Conservation (phyloP, 2,329 filamentous ascomycete species). For the Ophiocordyceps camponoti-saundersi region DNA sequence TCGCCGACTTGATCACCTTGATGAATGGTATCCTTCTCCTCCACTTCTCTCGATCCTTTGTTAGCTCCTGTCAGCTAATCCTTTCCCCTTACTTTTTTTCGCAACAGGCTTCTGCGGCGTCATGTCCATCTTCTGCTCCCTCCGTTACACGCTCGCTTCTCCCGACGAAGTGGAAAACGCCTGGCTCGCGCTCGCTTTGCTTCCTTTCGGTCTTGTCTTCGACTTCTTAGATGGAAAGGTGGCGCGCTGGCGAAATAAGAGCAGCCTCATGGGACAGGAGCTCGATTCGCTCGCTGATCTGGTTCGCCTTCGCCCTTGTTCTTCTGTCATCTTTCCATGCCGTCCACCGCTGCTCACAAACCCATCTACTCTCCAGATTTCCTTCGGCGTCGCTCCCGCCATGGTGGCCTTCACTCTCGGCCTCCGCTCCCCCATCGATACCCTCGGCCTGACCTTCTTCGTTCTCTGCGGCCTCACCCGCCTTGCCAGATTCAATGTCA, state of each 20-base stretch:
- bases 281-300: constrained; percentile 89
- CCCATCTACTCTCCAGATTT: no score
- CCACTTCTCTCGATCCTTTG: neutral
- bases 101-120: constrained; percentile 61
- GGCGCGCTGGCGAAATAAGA: constrained; percentile 91
- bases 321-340: neutral
- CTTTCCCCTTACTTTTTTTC: neutral
- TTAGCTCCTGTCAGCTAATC: no score
- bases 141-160: constrained; percentile 77
- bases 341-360: neutral
- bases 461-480: constrained; percentile 88
- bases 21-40: constrained; percentile 46
- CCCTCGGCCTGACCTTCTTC: constrained; percentile 67
- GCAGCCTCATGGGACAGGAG: constrained; percentile 94
- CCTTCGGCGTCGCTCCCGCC: constrained; percentile 84
- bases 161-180: constrained; percentile 49
- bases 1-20: constrained; percentile 73
- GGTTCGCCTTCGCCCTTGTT: constrained; percentile 31
- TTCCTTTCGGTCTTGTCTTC: constrained; percentile 90
- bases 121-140: constrained; percentile 89
- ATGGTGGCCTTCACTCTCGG: constrained; percentile 78
- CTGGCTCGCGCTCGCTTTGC: constrained; percentile 69
- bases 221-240: constrained; percentile 97
- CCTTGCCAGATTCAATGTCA: constrained; percentile 94
- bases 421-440: constrained; percentile 69